Evolutionary conservation across 768 basidiomycete species (phyloP).

Genomic region (Tulasnella sp.): DNA sequence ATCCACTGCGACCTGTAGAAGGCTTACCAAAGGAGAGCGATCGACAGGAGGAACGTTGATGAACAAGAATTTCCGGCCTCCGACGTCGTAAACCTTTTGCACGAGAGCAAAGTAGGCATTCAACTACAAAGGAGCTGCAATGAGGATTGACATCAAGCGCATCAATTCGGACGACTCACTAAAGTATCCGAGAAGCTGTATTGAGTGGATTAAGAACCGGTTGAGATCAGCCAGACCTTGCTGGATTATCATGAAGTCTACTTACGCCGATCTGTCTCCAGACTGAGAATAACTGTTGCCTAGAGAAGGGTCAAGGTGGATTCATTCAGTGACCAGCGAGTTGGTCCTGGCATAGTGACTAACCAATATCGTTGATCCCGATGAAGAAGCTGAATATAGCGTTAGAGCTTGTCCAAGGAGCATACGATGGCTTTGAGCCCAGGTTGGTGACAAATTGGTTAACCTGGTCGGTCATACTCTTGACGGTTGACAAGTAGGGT

Average conservation of each 20-base stretch:
- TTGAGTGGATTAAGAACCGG: background rate
- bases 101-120: slow-evolving; percentile 38
- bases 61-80: slow-evolving; percentile 52
- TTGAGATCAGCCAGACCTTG: background rate
- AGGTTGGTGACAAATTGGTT: slow-evolving; percentile 41
- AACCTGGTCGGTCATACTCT: slow-evolving; percentile 47
- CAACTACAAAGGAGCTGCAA: slow-evolving; percentile 18
- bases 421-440: slow-evolving; percentile 36
- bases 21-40: slow-evolving; percentile 43
- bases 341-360: slow-evolving; percentile 21
- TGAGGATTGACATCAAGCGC: background rate
- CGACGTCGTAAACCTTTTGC: slow-evolving; percentile 30
- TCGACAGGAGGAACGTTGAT: slow-evolving; percentile 49
- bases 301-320: slow-evolving; percentile 2
- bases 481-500: slow-evolving; percentile 8
- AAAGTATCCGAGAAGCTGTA: slow-evolving; percentile 3
- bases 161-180: background rate
- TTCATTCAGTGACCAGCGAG: background rate
- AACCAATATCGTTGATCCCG: slow-evolving; percentile 56
- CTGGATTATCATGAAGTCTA: background rate
- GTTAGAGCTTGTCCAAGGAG: slow-evolving; percentile 46
- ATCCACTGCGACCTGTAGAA: slow-evolving; percentile 15
- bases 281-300: background rate
- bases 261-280: background rate
- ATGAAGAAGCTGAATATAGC: slow-evolving; percentile 56